Conservation (phyloP, 176 grass and related monocot species). For the Paspalum vaginatum region DNA sequence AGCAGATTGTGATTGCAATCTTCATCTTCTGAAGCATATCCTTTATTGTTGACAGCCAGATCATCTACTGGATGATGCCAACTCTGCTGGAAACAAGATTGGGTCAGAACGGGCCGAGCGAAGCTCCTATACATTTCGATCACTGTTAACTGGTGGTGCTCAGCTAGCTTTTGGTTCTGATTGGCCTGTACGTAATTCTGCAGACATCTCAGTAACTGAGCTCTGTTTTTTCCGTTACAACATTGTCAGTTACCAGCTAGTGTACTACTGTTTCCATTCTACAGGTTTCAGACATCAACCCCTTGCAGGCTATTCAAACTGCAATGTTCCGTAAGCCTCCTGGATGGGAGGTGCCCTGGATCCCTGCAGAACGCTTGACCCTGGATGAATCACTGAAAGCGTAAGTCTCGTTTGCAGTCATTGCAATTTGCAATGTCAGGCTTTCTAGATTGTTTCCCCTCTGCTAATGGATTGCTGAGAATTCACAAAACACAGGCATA, state of each 20-base stretch:
- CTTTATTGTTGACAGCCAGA: conserved; percentile 63
- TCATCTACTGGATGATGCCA: conserved; percentile 79
- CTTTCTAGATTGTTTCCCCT: not conserved
- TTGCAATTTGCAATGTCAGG: not conserved
- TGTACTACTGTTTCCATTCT: not conserved
- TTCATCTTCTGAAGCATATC: conserved; percentile 15
- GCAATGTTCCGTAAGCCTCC: conserved; percentile 61
- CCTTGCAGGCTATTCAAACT: conserved; percentile 65
- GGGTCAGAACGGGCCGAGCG: conserved; percentile 54
- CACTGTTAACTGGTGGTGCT: conserved; percentile 54
- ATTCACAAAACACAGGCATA: conserved; percentile 50
- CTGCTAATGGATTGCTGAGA: not conserved
- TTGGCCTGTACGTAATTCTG: conserved; percentile 64
- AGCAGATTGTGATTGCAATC: not conserved
- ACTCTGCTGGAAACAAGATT: conserved; percentile 62
- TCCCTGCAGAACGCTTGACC: conserved; percentile 55
- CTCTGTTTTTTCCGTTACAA: conserved; percentile 4
- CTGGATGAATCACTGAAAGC: conserved; percentile 82
- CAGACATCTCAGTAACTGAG: not conserved
- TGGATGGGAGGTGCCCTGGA: conserved; percentile 76
- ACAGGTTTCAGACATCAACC: conserved; percentile 87
- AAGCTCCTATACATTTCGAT: conserved; percentile 73
- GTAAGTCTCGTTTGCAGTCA: conserved; percentile 29
- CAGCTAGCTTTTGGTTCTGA: conserved; percentile 91
- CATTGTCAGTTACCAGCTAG: conserved; percentile 2